Conservation (phyloP, 345 rosid genomes). For the Salix dunnii region DNA sequence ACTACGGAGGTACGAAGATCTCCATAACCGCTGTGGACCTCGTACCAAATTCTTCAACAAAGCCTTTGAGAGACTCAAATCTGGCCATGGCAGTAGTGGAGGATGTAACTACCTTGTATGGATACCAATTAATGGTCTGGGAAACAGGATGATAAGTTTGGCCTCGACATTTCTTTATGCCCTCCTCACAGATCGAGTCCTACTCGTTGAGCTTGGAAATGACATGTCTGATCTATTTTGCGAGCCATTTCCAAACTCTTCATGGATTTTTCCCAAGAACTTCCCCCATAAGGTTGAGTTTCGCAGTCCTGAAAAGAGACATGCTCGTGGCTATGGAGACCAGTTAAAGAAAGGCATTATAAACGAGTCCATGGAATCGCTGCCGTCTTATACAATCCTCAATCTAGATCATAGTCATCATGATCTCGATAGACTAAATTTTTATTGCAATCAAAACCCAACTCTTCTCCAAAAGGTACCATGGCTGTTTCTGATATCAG, state of each 20-base stretch:
- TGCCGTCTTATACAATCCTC: conserved; percentile 6
- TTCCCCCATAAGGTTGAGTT: conserved; percentile 6
- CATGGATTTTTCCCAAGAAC: conserved; percentile 19
- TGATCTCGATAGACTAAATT: conserved; percentile 3
- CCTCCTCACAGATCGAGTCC: conserved; percentile 18
- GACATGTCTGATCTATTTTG: conserved; percentile 28
- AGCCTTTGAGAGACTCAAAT: background rate
- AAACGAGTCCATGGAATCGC: background rate
- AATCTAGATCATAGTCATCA: background rate
- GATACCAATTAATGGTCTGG: conserved; percentile 22
- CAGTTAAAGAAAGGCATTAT: background rate
- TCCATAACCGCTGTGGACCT: conserved; percentile 25
- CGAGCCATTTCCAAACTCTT: conserved; percentile 21
- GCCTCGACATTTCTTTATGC: conserved; percentile 24
- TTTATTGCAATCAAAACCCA: conserved; percentile 17
- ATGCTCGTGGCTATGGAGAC: conserved; percentile 8
- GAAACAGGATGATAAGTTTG: conserved; percentile 27
- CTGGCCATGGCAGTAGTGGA: background rate
- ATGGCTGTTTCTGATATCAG: conserved; percentile 22
- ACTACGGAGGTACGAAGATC: conserved; percentile 20
- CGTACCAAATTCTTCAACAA: conserved; percentile 5
- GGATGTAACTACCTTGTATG: conserved; percentile 21
- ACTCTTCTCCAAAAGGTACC: conserved; percentile 13
- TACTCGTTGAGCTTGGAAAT: conserved; percentile 7
- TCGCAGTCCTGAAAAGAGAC: background rate